Evolutionary conservation across 2,329 filamentous ascomycete species (phyloP).

Genomic region (Hymenoscyphus infarciens): DNA sequence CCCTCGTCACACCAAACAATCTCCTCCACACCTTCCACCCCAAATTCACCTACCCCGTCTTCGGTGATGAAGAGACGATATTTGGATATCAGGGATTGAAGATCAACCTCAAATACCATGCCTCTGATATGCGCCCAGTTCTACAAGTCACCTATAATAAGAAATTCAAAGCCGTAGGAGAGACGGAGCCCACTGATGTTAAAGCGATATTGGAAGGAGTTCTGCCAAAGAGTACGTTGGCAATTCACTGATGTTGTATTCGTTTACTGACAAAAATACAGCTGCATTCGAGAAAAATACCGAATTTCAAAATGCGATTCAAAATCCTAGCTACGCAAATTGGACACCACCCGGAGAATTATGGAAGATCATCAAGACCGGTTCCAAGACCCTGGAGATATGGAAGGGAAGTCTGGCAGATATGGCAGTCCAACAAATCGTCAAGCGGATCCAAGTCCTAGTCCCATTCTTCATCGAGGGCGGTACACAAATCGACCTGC

Average conservation of each 20-base stretch:
- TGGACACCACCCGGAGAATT: constrained; percentile 74
- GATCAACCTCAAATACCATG: constrained; percentile 66
- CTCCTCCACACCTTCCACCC: constrained; percentile 72
- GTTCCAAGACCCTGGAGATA: constrained; percentile 70
- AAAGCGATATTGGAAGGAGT: constrained; percentile 52
- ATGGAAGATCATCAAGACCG: constrained; percentile 58
- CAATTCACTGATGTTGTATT: neutral
- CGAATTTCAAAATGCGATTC: constrained; percentile 59
- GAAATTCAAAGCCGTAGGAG: constrained; percentile 66
- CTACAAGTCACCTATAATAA: constrained; percentile 67
- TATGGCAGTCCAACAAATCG: constrained; percentile 62
- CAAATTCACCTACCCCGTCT: constrained; percentile 85
- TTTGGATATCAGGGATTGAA: constrained; percentile 83
- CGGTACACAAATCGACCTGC: constrained; percentile 68
- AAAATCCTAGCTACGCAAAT: constrained; percentile 40
- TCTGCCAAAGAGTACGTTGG: constrained; percentile 59
- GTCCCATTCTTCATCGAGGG: constrained; percentile 89
- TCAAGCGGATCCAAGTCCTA: constrained; percentile 79
- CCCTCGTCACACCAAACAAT: constrained; percentile 53
- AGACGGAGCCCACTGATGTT: constrained; percentile 67
- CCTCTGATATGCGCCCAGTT: constrained; percentile 73
- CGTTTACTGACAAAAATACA: constrained; percentile 33
- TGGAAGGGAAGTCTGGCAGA: constrained; percentile 78
- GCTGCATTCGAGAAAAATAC: constrained; percentile 63
- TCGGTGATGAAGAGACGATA: constrained; percentile 87